Conservation (phyloP, 2,329 filamentous ascomycete genomes). For the Sarocladium kiliense region DNA sequence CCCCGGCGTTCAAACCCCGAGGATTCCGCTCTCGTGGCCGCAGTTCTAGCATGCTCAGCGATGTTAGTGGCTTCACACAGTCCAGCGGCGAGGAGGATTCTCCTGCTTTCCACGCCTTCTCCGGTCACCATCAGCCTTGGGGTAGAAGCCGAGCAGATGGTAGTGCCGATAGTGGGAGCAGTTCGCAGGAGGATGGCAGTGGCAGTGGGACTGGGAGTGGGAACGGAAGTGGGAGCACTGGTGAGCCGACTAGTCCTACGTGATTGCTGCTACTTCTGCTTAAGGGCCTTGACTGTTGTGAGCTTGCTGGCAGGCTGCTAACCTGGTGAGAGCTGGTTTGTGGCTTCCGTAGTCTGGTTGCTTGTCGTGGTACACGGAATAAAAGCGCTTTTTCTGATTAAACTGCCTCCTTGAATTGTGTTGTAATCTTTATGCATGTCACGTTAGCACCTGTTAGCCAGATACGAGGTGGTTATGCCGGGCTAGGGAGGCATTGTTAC, state of each 20-base stretch:
- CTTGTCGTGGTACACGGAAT: slow-evolving; percentile 5
- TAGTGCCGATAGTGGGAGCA: slow-evolving; percentile 5
- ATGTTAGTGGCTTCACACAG: slow-evolving; percentile 62
- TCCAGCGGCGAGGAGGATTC: slow-evolving; percentile 45
- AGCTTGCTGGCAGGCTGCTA: neutral
- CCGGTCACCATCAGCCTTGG: neutral
- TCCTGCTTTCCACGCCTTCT: neutral
- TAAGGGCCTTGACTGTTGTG: neutral
- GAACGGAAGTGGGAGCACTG: neutral
- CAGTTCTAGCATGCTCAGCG: slow-evolving; percentile 63
- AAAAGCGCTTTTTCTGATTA: slow-evolving; percentile 4
- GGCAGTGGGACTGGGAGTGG: neutral
- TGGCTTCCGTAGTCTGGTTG: neutral
- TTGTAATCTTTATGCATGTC: neutral
- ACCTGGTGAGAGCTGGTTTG: slow-evolving; percentile 2
- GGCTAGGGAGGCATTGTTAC: no score
- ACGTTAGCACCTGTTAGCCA: no score
- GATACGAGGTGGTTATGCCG: no score
- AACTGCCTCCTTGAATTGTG: neutral
- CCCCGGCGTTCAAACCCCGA: slow-evolving; percentile 28
- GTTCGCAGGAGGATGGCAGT: neutral
- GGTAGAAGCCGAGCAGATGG: neutral
- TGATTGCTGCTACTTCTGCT: neutral
- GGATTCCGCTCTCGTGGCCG: slow-evolving; percentile 45
- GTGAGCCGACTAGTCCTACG: slow-evolving; percentile 6